Evolutionary conservation across 441 rosid genomes (phyloP), one percentile per base, ranked within the genome.

Genomic region (Flueggea neowawraea): DNA sequence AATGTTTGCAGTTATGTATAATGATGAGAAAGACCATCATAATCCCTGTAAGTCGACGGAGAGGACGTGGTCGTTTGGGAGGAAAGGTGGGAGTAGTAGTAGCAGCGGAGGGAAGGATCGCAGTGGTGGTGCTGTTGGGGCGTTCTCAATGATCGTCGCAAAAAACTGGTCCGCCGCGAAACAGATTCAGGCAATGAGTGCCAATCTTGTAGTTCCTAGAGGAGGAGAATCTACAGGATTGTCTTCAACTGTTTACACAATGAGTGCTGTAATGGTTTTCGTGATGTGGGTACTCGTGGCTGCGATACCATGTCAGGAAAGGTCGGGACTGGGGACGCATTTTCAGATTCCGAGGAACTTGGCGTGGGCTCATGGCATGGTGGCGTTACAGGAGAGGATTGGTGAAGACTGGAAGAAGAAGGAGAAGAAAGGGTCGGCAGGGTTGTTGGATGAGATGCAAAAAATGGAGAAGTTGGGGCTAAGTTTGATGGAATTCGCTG

Each of bases 371-470:
- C 94, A 86, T 9, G 70, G 87, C 66, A 65, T 95, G 74, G 72
- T 73, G 12, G 82, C 75, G 39, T 69, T 95, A 8, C 88, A 83
- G 16, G 98, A 91, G 64, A 95, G 82, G 80, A 88, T 91, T 11
- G 89, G 83, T 6, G 98, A 95, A 36, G 99, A 95, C 54, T 95
- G 96, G 97, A 95, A 95, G 86, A 88, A 67, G 89, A 91, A 91
- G 71, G 97, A 95, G 85, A 95, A 89, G 82, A 89, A 85, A 64
- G 96, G 92, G 50, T 75, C 86, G 0, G 83, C 84, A 0, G 98
- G 98, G 11, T 69, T 91, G 70, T 74, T 88, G 33, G 94, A 85
- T 33, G 98, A 91, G 79, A 75, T 86, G 89, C 89, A 85, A 75
- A 84, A 76, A 79, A 71, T 91, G 88, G 97, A 95, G 83, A 89